phyloP scores from a whole-genome alignment of 2,329 filamentous ascomycete species.

The Fusarium torreyae region DNA sequence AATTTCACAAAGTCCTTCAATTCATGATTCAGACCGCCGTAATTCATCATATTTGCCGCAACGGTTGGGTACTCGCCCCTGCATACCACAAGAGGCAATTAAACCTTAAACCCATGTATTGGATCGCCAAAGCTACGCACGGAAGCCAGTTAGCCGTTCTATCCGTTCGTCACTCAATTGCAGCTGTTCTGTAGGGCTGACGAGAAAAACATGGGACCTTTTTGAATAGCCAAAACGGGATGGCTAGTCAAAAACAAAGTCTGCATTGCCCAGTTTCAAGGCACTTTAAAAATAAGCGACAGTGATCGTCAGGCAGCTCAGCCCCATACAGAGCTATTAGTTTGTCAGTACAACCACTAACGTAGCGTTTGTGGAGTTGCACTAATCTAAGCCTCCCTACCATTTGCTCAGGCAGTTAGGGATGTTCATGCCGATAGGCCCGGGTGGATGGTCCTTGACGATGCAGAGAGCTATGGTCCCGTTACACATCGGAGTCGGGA shows the following conservation, averaged over 20 bases:
- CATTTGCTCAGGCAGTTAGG: no score
- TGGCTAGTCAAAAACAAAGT: neutral
- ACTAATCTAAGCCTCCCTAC: neutral
- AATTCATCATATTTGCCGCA: neutral
- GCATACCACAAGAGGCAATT: neutral
- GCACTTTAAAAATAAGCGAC: neutral
- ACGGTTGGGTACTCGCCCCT: neutral
- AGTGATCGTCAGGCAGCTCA: neutral
- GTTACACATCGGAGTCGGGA: no score
- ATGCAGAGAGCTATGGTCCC: no score
- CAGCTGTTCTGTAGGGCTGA: constrained; percentile 1
- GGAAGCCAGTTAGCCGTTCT: no score
- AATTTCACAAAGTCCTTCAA: no score
- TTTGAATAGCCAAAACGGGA: constrained; percentile 5
- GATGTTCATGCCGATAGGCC: no score
- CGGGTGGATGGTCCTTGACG: no score
- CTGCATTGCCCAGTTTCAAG: neutral
- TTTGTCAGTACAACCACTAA: neutral
- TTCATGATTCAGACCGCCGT: neutral
- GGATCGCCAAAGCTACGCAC: neutral
- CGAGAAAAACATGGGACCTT: neutral
- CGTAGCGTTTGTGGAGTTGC: neutral
- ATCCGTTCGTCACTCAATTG: no score
- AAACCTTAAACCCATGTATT: neutral
- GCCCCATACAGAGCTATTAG: neutral